A percentile compares a stretch with the other conserved stretches of the same genome.
phyloP scores from a whole-genome alignment of 83 land plant genomes.

The Thuja plicata region DNA sequence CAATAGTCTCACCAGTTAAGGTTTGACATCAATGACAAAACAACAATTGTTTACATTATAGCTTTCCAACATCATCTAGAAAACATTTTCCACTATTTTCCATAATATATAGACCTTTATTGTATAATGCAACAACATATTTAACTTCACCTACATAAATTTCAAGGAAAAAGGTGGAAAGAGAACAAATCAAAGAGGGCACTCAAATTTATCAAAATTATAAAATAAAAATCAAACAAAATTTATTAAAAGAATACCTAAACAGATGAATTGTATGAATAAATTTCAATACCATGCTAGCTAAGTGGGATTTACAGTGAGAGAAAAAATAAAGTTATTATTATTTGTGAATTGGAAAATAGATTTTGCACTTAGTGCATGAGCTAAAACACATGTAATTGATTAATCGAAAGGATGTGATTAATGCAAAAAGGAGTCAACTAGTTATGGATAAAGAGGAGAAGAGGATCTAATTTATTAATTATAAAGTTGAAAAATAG shows the following conservation, averaged over 20 bases:
- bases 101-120: constrained; percentile 54
- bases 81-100: constrained; percentile 42
- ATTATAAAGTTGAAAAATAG: neutral
- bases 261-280: neutral
- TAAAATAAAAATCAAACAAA: neutral
- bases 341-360: neutral
- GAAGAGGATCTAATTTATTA: too few species aligned
- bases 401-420: constrained; percentile 29
- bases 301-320: neutral
- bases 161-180: neutral
- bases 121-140: constrained; percentile 59
- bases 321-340: neutral
- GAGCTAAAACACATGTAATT: constrained; percentile 74
- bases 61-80: constrained; percentile 53
- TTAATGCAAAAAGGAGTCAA: too few species aligned
- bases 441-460: too few species aligned
- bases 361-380: constrained; percentile 63
- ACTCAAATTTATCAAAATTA: neutral
- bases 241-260: neutral
- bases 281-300: neutral
- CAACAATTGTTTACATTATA: too few species aligned
- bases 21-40: too few species aligned
- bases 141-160: constrained; percentile 54
- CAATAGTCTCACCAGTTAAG: too few species aligned
- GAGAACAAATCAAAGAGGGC: neutral